Evolutionary conservation across 176 grass and related monocot genomes (phyloP), one percentile per base, ranked within the genome.

Genomic region (Carex littledalei): DNA sequence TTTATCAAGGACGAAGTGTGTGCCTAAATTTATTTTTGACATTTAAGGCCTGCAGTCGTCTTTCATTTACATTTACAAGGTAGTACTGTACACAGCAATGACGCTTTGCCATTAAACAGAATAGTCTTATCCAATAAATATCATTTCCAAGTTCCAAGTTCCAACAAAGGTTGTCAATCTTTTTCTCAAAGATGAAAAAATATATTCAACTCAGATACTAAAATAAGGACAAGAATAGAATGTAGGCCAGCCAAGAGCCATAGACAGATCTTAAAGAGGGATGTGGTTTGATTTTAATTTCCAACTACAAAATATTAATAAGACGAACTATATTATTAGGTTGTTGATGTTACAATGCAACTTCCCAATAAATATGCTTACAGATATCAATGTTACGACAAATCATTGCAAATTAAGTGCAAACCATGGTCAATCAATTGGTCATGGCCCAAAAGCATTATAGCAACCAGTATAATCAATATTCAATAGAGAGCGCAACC

Each of bases 401-500:
- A 31, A 62, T 81, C 21, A 81, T 81, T 81, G 16, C 79, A 81
- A 64, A 49, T 11, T 18, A 63, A n/a, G 22, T 81, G 16, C 58
- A 81, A 64, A 49, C 18, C 34, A 63, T n/a, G 22, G 34, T 29
- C 29, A 29, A 29, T 29, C 29, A 29, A 29, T 29, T 29, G 29
- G 29, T 29, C 37, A 39, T 4, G 37, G 37, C 37, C 37, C 41
- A 45, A 45, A 45, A 8, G 41, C 41, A 45, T 45, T 45, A 45
- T 45, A 45, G 41, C 41, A 45, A 45, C 6, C 41, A 75, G 37
- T 47, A n/a, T 10, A 75, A 75, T 9, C 41, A 75, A 43, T 10
- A 75, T 50, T 9, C 41, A 75, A 37, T 35, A 31, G 32, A 59
- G 10, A 62, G 18, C 2, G 17, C 31, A 45, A 81, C 7, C 14